A percentile compares a stretch with the other conserved stretches of the same genome.
Evolutionary conservation across 257 asterid species (phyloP).

Genomic region (Craterostigma plantagineum): DNA sequence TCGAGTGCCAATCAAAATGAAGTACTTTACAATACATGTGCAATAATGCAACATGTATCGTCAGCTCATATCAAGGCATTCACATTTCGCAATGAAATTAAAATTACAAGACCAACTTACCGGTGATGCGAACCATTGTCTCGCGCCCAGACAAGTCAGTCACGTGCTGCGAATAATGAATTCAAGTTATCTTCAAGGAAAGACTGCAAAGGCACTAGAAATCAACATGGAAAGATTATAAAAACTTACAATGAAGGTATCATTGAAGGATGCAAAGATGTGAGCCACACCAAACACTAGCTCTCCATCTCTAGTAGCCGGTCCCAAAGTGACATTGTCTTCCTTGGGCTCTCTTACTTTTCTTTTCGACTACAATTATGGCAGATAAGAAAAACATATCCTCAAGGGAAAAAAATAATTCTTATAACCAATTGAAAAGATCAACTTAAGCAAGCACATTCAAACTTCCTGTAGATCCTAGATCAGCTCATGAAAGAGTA

Average conservation of each 20-base stretch:
- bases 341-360: constrained; percentile 74
- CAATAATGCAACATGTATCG: too few species aligned
- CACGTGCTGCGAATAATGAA: constrained; percentile 33
- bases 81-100: too few species aligned
- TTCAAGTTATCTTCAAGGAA: not conserved
- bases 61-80: too few species aligned
- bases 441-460: too few species aligned
- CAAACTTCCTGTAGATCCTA: too few species aligned
- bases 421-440: too few species aligned
- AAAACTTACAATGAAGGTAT: constrained; percentile 66
- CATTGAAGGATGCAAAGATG: constrained; percentile 86
- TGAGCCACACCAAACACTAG: constrained; percentile 76
- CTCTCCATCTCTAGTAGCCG: constrained; percentile 65
- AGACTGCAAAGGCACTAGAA: not conserved
- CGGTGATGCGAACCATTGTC: constrained; percentile 84
- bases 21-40: too few species aligned
- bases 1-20: too few species aligned
- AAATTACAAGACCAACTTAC: constrained; percentile 12
- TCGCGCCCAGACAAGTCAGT: constrained; percentile 89
- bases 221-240: not conserved
- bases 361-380: constrained; percentile 43
- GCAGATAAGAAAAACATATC: not conserved
- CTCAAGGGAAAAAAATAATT: too few species aligned
- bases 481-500: too few species aligned
- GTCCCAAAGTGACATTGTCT: constrained; percentile 70